A percentile compares a stretch with the other conserved stretches of the same genome.
phyloP scores from a whole-genome alignment of 768 basidiomycete genomes.

The Lenzites betulinus region DNA sequence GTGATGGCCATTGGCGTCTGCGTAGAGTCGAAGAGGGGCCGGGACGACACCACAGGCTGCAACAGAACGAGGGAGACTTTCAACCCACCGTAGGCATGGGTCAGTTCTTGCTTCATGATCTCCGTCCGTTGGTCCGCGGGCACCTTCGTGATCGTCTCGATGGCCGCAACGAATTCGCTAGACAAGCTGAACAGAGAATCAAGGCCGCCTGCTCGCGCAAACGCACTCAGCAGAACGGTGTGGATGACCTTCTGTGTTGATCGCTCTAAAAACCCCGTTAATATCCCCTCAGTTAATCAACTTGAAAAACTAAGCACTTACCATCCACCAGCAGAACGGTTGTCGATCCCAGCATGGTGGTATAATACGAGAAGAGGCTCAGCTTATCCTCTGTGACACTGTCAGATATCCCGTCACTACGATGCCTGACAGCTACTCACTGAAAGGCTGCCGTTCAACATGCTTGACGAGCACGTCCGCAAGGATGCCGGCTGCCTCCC shows the following conservation, averaged over 20 bases:
- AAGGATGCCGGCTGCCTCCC: conserved; percentile 65
- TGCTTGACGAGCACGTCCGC: conserved; percentile 76
- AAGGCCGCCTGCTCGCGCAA: conserved; percentile 73
- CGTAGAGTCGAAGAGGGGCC: conserved; percentile 80
- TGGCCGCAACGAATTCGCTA: conserved; percentile 52
- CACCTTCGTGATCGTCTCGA: conserved; percentile 53
- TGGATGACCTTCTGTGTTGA: conserved; percentile 73
- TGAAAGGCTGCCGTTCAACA: conserved; percentile 51
- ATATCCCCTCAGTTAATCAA: neutral
- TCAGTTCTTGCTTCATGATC: conserved; percentile 59
- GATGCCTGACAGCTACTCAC: conserved; percentile 41
- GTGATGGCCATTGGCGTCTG: conserved; percentile 76
- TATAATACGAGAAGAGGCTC: conserved; percentile 50
- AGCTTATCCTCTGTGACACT: conserved; percentile 40
- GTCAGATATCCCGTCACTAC: neutral
- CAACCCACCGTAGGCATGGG: conserved; percentile 77
- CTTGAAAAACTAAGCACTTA: conserved; percentile 27
- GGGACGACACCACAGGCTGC: conserved; percentile 73
- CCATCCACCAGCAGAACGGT: conserved; percentile 61
- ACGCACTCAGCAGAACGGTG: conserved; percentile 76
- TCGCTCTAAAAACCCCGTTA: conserved; percentile 56
- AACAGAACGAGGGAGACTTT: conserved; percentile 82
- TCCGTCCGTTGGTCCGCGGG: conserved; percentile 60
- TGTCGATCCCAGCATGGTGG: conserved; percentile 54
- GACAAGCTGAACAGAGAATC: conserved; percentile 65